phyloP scores from a whole-genome alignment of 305 asterid genomes.

The Solanum hybrid region DNA sequence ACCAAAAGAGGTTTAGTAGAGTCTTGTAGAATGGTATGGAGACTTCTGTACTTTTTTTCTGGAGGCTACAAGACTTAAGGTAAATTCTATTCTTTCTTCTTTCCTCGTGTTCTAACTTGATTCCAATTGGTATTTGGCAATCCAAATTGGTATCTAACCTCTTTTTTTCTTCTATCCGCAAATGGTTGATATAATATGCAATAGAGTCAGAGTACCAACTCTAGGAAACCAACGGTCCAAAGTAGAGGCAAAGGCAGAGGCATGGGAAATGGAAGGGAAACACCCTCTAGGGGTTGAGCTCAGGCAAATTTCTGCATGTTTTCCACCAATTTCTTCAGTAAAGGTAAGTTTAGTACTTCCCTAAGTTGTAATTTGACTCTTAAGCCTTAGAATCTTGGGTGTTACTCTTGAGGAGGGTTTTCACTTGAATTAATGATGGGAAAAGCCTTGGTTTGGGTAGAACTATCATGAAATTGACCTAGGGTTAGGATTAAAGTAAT shows the following conservation, averaged over 20 bases:
- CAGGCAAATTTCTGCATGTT: too few species aligned
- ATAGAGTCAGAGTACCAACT: neutral
- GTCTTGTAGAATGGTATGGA: neutral
- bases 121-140: neutral
- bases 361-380: neutral
- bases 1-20: neutral
- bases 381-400: neutral
- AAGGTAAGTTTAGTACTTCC: neutral
- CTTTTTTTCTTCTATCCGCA: neutral
- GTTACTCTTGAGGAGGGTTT: neutral
- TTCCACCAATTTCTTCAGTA: too few species aligned
- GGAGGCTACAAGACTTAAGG: neutral
- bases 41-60: neutral
- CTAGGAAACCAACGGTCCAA: too few species aligned
- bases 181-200: too few species aligned
- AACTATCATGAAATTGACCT: neutral
- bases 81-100: too few species aligned
- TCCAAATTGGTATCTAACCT: neutral
- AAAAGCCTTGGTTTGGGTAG: neutral
- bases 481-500: neutral
- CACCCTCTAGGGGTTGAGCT: neutral
- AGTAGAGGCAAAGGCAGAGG: neutral
- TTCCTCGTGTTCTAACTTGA: neutral
- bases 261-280: neutral
- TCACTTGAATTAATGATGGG: too few species aligned